Evolutionary conservation across 169 alveolate species (phyloP).

Genomic region (Cryptosporidium xiaoi): DNA sequence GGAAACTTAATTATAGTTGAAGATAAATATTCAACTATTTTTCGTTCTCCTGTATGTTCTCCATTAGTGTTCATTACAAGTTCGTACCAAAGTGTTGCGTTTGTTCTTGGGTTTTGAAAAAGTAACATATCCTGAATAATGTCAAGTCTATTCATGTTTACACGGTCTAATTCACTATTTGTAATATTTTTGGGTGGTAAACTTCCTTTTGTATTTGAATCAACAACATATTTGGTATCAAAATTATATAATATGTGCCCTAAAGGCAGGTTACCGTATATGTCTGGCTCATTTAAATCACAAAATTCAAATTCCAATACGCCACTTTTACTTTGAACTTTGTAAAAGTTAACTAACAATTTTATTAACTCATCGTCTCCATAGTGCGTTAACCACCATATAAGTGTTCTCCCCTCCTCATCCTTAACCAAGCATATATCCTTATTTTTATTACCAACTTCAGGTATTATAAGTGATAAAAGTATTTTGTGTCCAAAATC

Average conservation of each 20-base stretch:
- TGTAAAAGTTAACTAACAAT: slow-evolving; percentile 29
- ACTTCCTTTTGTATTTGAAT: background rate
- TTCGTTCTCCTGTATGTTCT: slow-evolving; percentile 35
- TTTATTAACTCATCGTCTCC: slow-evolving; percentile 41
- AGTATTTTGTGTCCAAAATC: slow-evolving; percentile 25
- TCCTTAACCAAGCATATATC: slow-evolving; percentile 58
- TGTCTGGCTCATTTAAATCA: slow-evolving; percentile 52
- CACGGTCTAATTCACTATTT: background rate
- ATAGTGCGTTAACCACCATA: slow-evolving; percentile 58
- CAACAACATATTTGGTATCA: background rate
- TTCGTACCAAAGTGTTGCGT: slow-evolving; percentile 69
- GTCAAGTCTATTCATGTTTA: background rate
- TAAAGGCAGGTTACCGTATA: slow-evolving; percentile 54
- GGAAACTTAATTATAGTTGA: slow-evolving; percentile 37
- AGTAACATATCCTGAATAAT: slow-evolving; percentile 52
- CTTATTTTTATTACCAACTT: slow-evolving; percentile 7
- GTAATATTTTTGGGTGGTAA: background rate
- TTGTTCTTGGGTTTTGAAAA: slow-evolving; percentile 48
- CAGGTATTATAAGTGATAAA: slow-evolving; percentile 40
- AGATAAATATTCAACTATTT: slow-evolving; percentile 41
- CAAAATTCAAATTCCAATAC: slow-evolving; percentile 46
- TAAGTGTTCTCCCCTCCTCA: slow-evolving; percentile 35
- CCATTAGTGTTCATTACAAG: slow-evolving; percentile 12
- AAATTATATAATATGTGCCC: slow-evolving; percentile 42
- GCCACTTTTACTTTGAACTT: slow-evolving; percentile 38